Percentiles rank a stretch among this genome's conserved stretches.
These are phyloP conservation scores for Blastobotrys mokoenaii DNA, from an alignment of 805 yeast species.

Conservation along the genomic window DNA sequence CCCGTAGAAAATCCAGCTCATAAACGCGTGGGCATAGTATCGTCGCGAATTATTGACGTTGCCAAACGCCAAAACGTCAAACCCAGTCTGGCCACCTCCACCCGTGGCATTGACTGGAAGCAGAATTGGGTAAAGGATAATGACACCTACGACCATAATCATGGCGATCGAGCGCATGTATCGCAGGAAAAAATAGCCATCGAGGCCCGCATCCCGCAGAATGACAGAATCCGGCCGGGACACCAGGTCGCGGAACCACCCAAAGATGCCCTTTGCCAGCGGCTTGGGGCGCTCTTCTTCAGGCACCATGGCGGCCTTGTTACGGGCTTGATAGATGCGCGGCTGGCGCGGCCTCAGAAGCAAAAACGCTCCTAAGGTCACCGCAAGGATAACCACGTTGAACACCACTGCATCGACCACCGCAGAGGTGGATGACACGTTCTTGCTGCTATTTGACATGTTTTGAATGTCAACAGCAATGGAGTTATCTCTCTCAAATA, in stretches of 20 bases:
- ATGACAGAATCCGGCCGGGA: constrained; percentile 65
- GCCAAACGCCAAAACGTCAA: constrained; percentile 70
- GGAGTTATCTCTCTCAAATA: neutral
- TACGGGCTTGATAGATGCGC: constrained; percentile 79
- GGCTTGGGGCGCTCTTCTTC: constrained; percentile 50
- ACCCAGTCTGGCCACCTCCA: constrained; percentile 42
- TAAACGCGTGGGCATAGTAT: constrained; percentile 78
- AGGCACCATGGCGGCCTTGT: constrained; percentile 50
- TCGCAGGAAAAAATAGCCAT: constrained; percentile 84
- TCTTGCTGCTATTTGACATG: constrained; percentile 2
- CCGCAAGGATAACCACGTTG: constrained; percentile 58
- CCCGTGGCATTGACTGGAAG: constrained; percentile 76
- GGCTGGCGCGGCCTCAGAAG: constrained; percentile 56
- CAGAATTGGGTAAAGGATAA: constrained; percentile 54
- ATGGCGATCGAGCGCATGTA: constrained; percentile 53
- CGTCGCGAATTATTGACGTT: constrained; percentile 55
- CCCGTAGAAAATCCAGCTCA: constrained; percentile 75
- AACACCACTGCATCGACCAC: constrained; percentile 64
- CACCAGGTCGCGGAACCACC: constrained; percentile 62
- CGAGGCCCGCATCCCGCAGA: constrained; percentile 84
- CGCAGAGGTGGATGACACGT: constrained; percentile 54
- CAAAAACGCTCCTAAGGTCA: constrained; percentile 54
- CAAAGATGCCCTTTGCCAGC: constrained; percentile 55
- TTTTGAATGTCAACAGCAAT: neutral
- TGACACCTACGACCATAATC: constrained; percentile 46